Evolutionary conservation across 2,329 filamentous ascomycete species (phyloP).

Genomic region (Alternaria alternata): DNA sequence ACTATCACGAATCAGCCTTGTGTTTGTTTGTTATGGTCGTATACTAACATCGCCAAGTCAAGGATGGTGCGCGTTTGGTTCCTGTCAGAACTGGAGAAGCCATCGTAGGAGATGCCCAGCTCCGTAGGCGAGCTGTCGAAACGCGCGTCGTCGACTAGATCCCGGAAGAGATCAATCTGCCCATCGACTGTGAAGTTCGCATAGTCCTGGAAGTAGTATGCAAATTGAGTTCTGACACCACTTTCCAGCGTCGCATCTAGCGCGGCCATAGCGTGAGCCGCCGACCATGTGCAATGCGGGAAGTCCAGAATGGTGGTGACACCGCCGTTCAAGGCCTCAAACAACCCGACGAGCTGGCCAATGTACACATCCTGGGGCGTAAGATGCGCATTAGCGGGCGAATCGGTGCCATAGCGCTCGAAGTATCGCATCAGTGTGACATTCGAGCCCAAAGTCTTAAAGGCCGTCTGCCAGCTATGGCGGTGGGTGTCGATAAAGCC

Average conservation of each 20-base stretch:
- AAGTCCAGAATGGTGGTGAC: slow-evolving; percentile 60
- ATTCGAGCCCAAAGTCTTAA: slow-evolving; percentile 63
- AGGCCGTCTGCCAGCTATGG: slow-evolving; percentile 60
- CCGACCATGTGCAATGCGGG: slow-evolving; percentile 48
- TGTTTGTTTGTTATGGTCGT: not conserved
- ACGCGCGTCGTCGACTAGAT: slow-evolving; percentile 1
- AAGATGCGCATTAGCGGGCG: slow-evolving; percentile 10
- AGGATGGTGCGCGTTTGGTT: slow-evolving; percentile 10
- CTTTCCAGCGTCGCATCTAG: slow-evolving; percentile 59
- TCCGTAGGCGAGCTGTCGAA: slow-evolving; percentile 6
- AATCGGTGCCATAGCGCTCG: slow-evolving; percentile 19
- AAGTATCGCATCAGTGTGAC: slow-evolving; percentile 47
- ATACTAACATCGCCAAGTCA: slow-evolving; percentile 12
- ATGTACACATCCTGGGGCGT: slow-evolving; percentile 34
- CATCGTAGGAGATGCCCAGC: slow-evolving; percentile 14
- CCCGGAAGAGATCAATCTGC: slow-evolving; percentile 6
- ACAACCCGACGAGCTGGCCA: slow-evolving; percentile 50
- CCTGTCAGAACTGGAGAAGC: slow-evolving; percentile 8
- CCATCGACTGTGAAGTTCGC: slow-evolving; percentile 12
- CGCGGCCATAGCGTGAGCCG: slow-evolving; percentile 55
- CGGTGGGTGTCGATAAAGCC: slow-evolving; percentile 67
- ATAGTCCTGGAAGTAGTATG: slow-evolving; percentile 11
- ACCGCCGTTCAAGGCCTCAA: slow-evolving; percentile 61
- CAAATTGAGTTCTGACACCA: slow-evolving; percentile 30
- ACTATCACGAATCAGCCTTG: not conserved